phyloP scores from a whole-genome alignment of 108 stramenopile species.

The Cyclotella kingstonii region DNA sequence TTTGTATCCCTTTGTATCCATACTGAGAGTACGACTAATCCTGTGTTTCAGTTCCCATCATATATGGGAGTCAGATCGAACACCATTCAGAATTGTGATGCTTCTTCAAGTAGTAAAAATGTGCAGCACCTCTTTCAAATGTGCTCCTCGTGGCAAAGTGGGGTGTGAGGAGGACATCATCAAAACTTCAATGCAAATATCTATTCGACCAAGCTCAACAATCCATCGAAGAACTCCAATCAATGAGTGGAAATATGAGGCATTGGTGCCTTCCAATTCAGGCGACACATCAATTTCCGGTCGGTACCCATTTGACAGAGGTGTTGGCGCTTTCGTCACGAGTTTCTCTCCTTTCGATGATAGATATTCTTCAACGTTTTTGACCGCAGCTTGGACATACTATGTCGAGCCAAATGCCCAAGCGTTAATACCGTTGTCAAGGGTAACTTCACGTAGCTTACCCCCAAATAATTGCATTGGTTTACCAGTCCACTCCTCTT shows the following conservation, averaged over 20 bases:
- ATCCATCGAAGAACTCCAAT: constrained; percentile 52
- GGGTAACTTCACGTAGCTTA: constrained; percentile 31
- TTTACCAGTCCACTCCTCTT: constrained; percentile 41
- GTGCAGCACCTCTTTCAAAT: constrained; percentile 45
- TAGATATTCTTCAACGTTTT: constrained; percentile 20
- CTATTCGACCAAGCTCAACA: constrained; percentile 43
- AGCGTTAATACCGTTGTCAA: constrained; percentile 35
- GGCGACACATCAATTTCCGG: constrained; percentile 35
- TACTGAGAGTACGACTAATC: constrained; percentile 40
- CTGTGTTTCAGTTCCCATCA: constrained; percentile 3
- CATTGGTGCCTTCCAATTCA: constrained; percentile 9
- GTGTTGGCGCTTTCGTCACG: constrained; percentile 10
- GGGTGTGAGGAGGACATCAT: constrained; percentile 51
- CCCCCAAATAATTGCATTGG: constrained; percentile 50
- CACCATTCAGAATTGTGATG: constrained; percentile 46
- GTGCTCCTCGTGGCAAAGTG: constrained; percentile 55
- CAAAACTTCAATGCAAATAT: constrained; percentile 47
- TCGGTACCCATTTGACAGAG: constrained; percentile 19
- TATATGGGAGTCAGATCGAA: constrained; percentile 48
- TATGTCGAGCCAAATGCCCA: constrained; percentile 52
- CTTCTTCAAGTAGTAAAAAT: constrained; percentile 55
- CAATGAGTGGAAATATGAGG: constrained; percentile 32
- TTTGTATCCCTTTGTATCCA: no score
- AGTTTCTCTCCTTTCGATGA: constrained; percentile 10
- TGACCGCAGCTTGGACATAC: constrained; percentile 45